These are phyloP conservation scores for Talaromyces sp. DNA, from an alignment of 2,329 filamentous ascomycete genomes.

Conservation along the genomic window DNA sequence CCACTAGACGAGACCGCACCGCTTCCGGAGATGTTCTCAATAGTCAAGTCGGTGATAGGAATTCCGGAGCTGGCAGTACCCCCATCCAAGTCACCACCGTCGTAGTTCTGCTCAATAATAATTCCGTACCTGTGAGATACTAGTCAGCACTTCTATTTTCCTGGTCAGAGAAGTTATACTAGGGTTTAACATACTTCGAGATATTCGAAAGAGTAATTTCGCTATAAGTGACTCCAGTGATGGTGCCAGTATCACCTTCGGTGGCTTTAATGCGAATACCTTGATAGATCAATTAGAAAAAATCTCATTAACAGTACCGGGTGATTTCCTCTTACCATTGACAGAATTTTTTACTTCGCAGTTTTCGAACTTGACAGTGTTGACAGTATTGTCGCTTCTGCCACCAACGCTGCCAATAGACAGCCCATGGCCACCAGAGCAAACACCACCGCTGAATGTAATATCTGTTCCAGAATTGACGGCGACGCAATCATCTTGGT, in stretches of 20 bases:
- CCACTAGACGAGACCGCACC: conserved; percentile 33
- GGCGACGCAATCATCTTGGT: conserved; percentile 63
- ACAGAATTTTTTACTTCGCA: conserved; percentile 46
- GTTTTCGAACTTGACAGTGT: conserved; percentile 52
- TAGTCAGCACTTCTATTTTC: neutral
- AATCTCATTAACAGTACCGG: neutral
- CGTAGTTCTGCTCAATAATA: conserved; percentile 59
- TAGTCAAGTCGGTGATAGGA: conserved; percentile 32
- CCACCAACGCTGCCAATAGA: conserved; percentile 44
- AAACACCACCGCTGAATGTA: conserved; percentile 47
- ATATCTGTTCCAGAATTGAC: conserved; percentile 50
- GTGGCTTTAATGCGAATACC: conserved; percentile 61
- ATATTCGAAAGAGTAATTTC: conserved; percentile 51
- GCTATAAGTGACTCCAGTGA: conserved; percentile 48
- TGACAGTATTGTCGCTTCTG: conserved; percentile 54
- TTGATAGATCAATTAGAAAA: neutral
- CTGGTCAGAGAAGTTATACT: too few species aligned
- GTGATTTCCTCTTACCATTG: conserved; percentile 30
- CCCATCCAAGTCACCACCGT: conserved; percentile 46
- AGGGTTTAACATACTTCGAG: conserved; percentile 5
- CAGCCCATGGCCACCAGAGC: conserved; percentile 40
- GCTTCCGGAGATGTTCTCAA: conserved; percentile 38
- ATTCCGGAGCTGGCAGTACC: conserved; percentile 33
- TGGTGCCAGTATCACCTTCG: conserved; percentile 52
- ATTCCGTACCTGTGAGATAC: conserved; percentile 39